phyloP scores from a whole-genome alignment of 2,329 filamentous ascomycete genomes.

The Gliomastix tumulicola region DNA sequence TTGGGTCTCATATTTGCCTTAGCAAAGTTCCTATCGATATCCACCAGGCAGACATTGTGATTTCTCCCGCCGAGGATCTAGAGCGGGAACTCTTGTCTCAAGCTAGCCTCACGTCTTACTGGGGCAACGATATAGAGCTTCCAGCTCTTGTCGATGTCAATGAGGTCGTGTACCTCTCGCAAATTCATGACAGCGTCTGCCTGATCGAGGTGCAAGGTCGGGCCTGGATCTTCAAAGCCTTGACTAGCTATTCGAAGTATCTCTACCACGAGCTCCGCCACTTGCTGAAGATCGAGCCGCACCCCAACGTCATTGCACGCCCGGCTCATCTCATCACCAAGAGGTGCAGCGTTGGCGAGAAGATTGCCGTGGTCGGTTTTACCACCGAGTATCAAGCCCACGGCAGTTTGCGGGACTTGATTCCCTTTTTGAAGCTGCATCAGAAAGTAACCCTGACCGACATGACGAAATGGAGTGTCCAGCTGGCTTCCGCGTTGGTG shows the following conservation, averaged over 20 bases:
- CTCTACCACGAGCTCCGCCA: constrained; percentile 54
- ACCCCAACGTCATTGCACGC: constrained; percentile 43
- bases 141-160: constrained; percentile 41
- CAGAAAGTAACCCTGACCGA: constrained; percentile 29
- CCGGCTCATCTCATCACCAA: constrained; percentile 51
- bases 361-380: constrained; percentile 49
- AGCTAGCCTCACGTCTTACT: constrained; percentile 30
- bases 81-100: constrained; percentile 44
- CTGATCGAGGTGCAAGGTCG: constrained; percentile 36
- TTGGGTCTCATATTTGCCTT: constrained; percentile 51
- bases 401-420: constrained; percentile 48
- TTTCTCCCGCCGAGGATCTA: constrained; percentile 44
- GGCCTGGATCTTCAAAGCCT: constrained; percentile 49
- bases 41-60: constrained; percentile 32
- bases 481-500: constrained; percentile 42
- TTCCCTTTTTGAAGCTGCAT: constrained; percentile 44
- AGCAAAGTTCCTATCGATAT: constrained; percentile 41
- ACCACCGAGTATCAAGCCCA: constrained; percentile 44
- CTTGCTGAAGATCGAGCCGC: constrained; percentile 42
- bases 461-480: constrained; percentile 45
- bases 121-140: constrained; percentile 31
- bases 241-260: constrained; percentile 51
- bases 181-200: constrained; percentile 54
- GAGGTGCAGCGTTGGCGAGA: constrained; percentile 46
- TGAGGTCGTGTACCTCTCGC: constrained; percentile 39